These are phyloP conservation scores for Boletus smithii DNA, from an alignment of 1,284 basidiomycete genomes.

Conservation along the genomic window DNA sequence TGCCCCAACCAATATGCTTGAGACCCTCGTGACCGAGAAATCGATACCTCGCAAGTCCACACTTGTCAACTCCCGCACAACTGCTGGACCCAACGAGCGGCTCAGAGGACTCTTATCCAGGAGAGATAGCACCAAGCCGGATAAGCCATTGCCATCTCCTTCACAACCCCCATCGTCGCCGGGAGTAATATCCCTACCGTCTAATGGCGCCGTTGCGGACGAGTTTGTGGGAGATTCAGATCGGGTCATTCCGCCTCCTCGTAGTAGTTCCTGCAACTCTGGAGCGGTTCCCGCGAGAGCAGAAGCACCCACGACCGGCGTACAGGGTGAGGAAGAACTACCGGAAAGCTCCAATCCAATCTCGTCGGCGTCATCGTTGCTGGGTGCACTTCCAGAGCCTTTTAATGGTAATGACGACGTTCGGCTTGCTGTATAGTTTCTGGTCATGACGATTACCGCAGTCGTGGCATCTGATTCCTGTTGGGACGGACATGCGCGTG, in stretches of 20 bases:
- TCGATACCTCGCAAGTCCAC: slow-evolving; percentile 38
- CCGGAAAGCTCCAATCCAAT: slow-evolving; percentile 10
- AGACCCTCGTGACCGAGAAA: slow-evolving; percentile 80
- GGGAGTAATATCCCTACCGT: slow-evolving; percentile 4
- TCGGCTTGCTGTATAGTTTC: slow-evolving; percentile 9
- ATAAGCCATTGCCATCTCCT: slow-evolving; percentile 32
- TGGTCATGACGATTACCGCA: too few relatives aligned
- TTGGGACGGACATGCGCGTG: too few relatives aligned
- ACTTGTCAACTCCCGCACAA: slow-evolving; percentile 24
- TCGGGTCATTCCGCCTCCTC: slow-evolving; percentile 19
- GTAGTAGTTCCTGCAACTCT: slow-evolving; percentile 17
- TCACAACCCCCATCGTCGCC: slow-evolving; percentile 24
- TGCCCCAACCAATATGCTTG: slow-evolving; percentile 71
- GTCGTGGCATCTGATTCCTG: too few relatives aligned
- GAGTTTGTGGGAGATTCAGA: slow-evolving; percentile 16
- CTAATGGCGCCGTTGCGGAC: slow-evolving; percentile 11
- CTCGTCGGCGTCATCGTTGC: slow-evolving; percentile 4
- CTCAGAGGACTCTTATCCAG: slow-evolving; percentile 32
- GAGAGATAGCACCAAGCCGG: slow-evolving; percentile 27
- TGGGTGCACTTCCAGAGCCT: slow-evolving; percentile 1
- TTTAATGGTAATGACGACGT: slow-evolving; percentile 13
- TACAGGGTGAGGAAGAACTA: slow-evolving; percentile 5
- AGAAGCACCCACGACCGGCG: slow-evolving; percentile 5
- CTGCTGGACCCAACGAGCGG: slow-evolving; percentile 31
- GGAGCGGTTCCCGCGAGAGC: slow-evolving; percentile 3